Evolutionary conservation across 371 early-diverging fungal genomes (phyloP), one percentile per base, ranked within the genome.

Genomic region (Parasitella parasitica): DNA sequence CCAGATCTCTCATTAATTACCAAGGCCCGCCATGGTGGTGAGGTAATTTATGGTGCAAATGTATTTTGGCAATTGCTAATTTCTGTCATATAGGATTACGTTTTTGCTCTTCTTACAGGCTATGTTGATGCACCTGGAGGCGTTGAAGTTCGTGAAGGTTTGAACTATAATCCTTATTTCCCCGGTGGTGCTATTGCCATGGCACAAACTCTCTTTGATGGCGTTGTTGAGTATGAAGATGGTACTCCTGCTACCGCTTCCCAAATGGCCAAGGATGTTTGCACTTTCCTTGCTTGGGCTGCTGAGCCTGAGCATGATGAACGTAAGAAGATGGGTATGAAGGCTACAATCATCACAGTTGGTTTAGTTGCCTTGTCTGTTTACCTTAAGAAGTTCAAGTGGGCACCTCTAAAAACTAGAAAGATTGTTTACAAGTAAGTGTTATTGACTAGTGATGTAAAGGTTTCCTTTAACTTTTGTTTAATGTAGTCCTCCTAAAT

Each of bases 131-230:
- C 98, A 35, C 98, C 98, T 52, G 96, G 96, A 35, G 98, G 98
- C 79, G 87, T 98, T 61, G 88, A 89, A 67, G 76, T 97, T 55
- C 91, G 96, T 80, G 97, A 96, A 77, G 97, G 97, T 63, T 85
- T 97, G 46, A 91, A 96, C 89, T 97, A 94, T 86, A 98, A 98
- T 87, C 95, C 96, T 46, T 98, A 97, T 86, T 97, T 98, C 94
- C 98, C 97, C 24, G 98, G 98, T 64, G 97, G 98, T 67, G 94
- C 97, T 60, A 98, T 98, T 82, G 89, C 92, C 69, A 98, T 98
- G 97, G 98, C 97, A 46, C 93, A 92, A 70, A 83, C 89, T 57
- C 71, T 98, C 38, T 97, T 88, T 77, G 98, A 98, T 64, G 98
- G 93, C 54, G 80, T 96, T 41, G 94, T 97, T 35, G 97, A 98